phyloP scores from a whole-genome alignment of 75 land plant genomes.

The Chamaecyparis obtusa region DNA sequence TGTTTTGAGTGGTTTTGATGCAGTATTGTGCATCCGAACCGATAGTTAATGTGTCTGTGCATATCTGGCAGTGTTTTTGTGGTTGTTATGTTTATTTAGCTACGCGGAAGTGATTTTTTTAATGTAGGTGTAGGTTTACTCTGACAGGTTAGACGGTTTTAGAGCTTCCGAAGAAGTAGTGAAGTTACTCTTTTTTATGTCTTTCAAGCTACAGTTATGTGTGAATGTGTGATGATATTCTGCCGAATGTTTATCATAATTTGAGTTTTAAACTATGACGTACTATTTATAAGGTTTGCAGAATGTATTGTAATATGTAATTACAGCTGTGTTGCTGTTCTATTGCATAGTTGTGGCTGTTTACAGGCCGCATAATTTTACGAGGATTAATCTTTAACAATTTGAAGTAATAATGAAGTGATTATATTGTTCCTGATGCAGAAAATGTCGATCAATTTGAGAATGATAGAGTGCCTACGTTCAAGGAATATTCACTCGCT shows the following conservation, averaged over 20 bases:
- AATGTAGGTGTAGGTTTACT: no score
- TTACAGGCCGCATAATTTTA: not conserved
- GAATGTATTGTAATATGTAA: not conserved
- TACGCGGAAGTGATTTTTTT: not conserved
- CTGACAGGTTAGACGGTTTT: no score
- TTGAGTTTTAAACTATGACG: not conserved
- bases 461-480: constrained; percentile 54
- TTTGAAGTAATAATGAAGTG: not conserved
- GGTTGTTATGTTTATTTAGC: not conserved
- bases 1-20: not conserved
- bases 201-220: not conserved
- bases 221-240: not conserved
- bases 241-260: not conserved
- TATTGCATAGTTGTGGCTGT: not conserved
- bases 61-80: not conserved
- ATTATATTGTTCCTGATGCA: constrained; percentile 10
- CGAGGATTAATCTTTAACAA: not conserved
- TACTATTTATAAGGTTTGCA: not conserved
- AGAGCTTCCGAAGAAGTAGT: not conserved
- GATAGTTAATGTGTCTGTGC: not conserved
- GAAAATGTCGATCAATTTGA: constrained; percentile 49
- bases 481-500: constrained; percentile 59
- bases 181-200: not conserved
- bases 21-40: not conserved
- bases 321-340: not conserved